These are phyloP conservation scores for Metschnikowia colocasiae DNA, from an alignment of 805 yeast genomes.

Conservation along the genomic window DNA sequence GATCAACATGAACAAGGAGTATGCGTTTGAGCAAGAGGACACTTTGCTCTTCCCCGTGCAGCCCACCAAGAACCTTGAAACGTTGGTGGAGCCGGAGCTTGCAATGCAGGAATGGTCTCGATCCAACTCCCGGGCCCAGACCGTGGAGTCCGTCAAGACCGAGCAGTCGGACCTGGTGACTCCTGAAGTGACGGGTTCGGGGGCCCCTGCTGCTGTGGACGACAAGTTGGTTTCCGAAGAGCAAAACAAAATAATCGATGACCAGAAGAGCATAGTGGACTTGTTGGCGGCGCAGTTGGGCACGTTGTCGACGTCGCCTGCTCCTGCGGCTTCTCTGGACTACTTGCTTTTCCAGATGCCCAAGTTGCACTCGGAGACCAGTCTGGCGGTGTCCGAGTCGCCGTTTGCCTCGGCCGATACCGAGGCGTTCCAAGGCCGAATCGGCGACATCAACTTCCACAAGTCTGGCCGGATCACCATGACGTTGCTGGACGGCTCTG, in stretches of 20 bases:
- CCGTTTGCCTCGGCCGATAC: slow-evolving; percentile 10
- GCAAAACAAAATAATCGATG: slow-evolving; percentile 26
- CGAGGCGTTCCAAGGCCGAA: slow-evolving; percentile 44
- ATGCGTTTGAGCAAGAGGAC: slow-evolving; percentile 49
- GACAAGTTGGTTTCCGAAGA: slow-evolving; percentile 32
- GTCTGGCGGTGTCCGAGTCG: slow-evolving; percentile 7
- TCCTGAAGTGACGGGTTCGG: slow-evolving; percentile 19
- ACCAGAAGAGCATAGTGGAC: slow-evolving; percentile 30
- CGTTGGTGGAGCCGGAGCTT: slow-evolving; percentile 6
- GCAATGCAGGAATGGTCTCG: slow-evolving; percentile 22
- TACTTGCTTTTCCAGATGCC: slow-evolving; percentile 50
- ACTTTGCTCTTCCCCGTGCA: slow-evolving; percentile 66
- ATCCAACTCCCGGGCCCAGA: slow-evolving; percentile 10
- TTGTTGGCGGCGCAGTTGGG: slow-evolving; percentile 24
- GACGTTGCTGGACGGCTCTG: slow-evolving; percentile 62
- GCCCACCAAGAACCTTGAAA: slow-evolving; percentile 49
- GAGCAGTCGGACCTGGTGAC: slow-evolving; percentile 33
- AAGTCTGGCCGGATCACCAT: slow-evolving; percentile 79
- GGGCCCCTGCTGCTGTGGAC: slow-evolving; percentile 15
- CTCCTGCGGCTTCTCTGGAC: slow-evolving; percentile 12
- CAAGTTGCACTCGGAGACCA: slow-evolving; percentile 39
- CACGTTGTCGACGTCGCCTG: slow-evolving; percentile 16
- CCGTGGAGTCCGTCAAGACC: slow-evolving; percentile 24
- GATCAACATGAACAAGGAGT: slow-evolving; percentile 64
- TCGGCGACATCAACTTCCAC: slow-evolving; percentile 75